A percentile compares a stretch with the other conserved stretches of the same genome.
These are phyloP conservation scores for Endoconidiophora laricicola DNA, from an alignment of 2,329 filamentous ascomycete genomes.

Conservation along the genomic window DNA sequence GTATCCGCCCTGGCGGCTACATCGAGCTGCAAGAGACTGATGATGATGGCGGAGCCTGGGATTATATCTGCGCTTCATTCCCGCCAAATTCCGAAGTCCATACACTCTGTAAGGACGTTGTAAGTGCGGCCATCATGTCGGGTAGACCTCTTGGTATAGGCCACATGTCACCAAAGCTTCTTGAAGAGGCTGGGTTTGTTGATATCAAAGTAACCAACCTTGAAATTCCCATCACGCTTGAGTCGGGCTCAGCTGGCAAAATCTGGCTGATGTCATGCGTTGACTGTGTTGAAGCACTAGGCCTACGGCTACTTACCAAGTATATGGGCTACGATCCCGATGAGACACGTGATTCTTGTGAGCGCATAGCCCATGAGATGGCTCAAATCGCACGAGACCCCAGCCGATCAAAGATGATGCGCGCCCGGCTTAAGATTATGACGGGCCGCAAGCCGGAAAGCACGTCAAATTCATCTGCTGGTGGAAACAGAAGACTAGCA, in stretches of 20 bases:
- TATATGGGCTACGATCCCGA: constrained; percentile 36
- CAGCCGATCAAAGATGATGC: constrained; percentile 25
- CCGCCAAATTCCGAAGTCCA: constrained; percentile 29
- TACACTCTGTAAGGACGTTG: constrained; percentile 25
- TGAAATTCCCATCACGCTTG: constrained; percentile 30
- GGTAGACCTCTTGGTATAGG: constrained; percentile 28
- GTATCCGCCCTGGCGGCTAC: constrained; percentile 40
- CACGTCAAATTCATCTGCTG: not conserved
- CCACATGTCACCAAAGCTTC: constrained; percentile 29
- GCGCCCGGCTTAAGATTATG: constrained; percentile 31
- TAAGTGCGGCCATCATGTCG: constrained; percentile 26
- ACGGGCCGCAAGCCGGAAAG: constrained; percentile 31
- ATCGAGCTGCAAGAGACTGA: constrained; percentile 40
- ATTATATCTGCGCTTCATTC: constrained; percentile 20
- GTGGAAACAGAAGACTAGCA: no score
- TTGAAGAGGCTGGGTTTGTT: constrained; percentile 34
- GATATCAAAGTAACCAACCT: constrained; percentile 32
- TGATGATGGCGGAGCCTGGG: constrained; percentile 23
- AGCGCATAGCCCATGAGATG: constrained; percentile 30
- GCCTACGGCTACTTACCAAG: constrained; percentile 33
- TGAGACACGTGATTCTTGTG: constrained; percentile 30
- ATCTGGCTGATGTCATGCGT: constrained; percentile 37
- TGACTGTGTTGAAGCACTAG: constrained; percentile 32
- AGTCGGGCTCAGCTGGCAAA: constrained; percentile 30
- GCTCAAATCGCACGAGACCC: constrained; percentile 31